Percentiles rank a stretch among this genome's conserved stretches.
Conservation (phyloP, 148 eudicot species). For the Diospyros kaki region DNA sequence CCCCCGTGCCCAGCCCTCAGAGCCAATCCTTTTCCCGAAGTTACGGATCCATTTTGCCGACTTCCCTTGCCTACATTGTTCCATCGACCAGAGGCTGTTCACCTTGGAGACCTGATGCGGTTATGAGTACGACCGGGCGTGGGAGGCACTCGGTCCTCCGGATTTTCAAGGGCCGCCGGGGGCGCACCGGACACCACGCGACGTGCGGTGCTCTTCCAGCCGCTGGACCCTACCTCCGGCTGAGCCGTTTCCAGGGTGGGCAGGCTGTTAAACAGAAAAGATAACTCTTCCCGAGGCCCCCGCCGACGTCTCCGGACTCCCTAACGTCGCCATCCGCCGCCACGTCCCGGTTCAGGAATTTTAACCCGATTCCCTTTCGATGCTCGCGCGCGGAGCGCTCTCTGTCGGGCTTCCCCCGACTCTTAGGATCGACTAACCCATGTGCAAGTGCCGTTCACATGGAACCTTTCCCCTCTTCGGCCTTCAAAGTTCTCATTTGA, state of each 20-base stretch:
- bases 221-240: not conserved
- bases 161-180: not conserved
- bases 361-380: no score
- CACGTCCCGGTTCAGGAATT: no score
- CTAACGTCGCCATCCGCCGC: no score
- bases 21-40: no score
- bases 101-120: no score
- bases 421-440: conserved; percentile 30
- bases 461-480: conserved; percentile 47
- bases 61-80: no score
- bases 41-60: no score
- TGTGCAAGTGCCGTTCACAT: conserved; percentile 43
- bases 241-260: conserved; percentile 18
- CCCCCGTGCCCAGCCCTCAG: no score
- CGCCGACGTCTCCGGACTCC: conserved; percentile 39
- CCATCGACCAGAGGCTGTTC: no score
- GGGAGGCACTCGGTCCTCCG: conserved; percentile 3
- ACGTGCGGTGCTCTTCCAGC: conserved; percentile 2
- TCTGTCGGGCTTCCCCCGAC: not conserved
- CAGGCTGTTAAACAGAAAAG: conserved; percentile 32
- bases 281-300: conserved; percentile 57
- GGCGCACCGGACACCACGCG: not conserved
- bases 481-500: conserved; percentile 53
- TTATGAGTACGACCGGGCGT: no score
- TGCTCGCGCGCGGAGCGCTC: not conserved